Evolutionary conservation across 371 early-diverging fungal species (phyloP), one percentile per base, ranked within the genome.

Genomic region (Mucor lusitanicus): DNA sequence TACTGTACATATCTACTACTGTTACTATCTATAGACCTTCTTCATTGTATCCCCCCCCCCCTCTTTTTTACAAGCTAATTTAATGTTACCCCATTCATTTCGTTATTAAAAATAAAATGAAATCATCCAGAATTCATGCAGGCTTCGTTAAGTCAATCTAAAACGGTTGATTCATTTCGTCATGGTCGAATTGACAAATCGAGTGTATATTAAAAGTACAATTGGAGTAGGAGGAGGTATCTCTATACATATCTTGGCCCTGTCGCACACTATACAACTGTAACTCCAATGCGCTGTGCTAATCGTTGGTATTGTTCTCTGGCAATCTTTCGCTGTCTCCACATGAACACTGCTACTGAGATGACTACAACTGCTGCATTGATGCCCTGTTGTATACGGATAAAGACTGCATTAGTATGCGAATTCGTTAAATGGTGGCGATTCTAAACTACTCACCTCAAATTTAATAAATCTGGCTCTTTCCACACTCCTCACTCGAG

Each of bases 241-340:
- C 37, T 30, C 2, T 19, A n/a, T 23, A 23, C 19, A 13, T 50
- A 50, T 17, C 37, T 54, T 39, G 39, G 39, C 21, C 44, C 7
- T 30, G 39, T 11, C 3, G 2, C 30, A 30, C 21, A 28, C 54
- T 64, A 65, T 33, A 65, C 61, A 39, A 73, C 69, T n/a, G 70
- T 62, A n/a, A 75, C 72, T 1, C 83, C 83, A 57, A 83, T 83
- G 21, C 83, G 63, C 37, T 77, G 77, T 3, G 79, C 81, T 58
- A 83, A 57, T 42, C 68, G 72, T 37, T 74, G 75, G 32, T 83
- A 77, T 59, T 83, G 79, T 42, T 83, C 81, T 21, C 73, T 55
- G 12, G 77, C 71, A 8, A 83, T 63, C 35, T 77, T 78, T 21
- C 79, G 67, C 50, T 80, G 83, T 67, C 83, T 64, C 83, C 83